Evolutionary conservation across 768 basidiomycete genomes (phyloP).

Genomic region (Suillus luteus): DNA sequence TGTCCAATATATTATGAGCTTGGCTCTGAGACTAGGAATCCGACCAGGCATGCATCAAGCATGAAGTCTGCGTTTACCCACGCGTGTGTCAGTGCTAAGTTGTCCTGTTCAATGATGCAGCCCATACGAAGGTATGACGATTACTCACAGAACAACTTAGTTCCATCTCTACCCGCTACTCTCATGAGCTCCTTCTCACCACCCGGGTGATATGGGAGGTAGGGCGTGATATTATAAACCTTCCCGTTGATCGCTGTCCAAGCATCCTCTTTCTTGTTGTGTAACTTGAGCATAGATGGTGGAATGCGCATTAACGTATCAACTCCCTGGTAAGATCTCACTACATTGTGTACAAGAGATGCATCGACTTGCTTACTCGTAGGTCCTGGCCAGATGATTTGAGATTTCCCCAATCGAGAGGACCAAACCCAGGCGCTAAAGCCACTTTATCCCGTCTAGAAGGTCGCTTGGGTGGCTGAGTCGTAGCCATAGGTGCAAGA

Average conservation of each 20-base stretch:
- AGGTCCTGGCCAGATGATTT: constrained; percentile 82
- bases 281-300: constrained; percentile 74
- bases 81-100: constrained; percentile 81
- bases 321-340: constrained; percentile 55
- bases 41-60: constrained; percentile 91
- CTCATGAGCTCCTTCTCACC: constrained; percentile 95
- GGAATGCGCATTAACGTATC: constrained; percentile 69
- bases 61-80: constrained; percentile 98
- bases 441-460: constrained; percentile 80
- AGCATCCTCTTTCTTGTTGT: constrained; percentile 84
- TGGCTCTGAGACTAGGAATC: constrained; percentile 80
- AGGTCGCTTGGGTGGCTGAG: constrained; percentile 53
- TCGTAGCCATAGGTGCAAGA: constrained; percentile 62
- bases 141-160: constrained; percentile 85
- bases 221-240: constrained; percentile 96
- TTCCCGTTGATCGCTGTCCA: constrained; percentile 93
- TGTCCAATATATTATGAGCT: constrained; percentile 33
- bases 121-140: not conserved
- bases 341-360: not conserved
- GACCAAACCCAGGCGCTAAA: constrained; percentile 87
- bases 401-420: constrained; percentile 91
- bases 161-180: constrained; percentile 92
- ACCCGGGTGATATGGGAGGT: constrained; percentile 90
- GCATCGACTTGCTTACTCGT: constrained; percentile 48
- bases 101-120: not conserved